phyloP scores from a whole-genome alignment of 208 protist species.

The Trypanosoma caninum region DNA sequence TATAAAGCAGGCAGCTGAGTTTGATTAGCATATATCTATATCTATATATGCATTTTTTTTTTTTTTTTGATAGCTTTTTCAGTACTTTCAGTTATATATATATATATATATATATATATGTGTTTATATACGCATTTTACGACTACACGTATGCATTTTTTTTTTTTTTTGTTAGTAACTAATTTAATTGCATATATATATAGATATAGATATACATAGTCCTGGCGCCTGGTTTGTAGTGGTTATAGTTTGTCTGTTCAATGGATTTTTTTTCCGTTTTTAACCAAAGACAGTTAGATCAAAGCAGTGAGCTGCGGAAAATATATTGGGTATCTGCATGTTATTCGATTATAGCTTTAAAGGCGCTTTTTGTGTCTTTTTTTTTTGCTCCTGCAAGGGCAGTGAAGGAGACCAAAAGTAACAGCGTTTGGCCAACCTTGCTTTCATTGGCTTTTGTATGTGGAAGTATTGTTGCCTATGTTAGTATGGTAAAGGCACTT shows the following conservation, averaged over 20 bases:
- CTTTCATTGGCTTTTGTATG: slow-evolving; percentile 10
- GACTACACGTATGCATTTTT: neutral
- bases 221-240: neutral
- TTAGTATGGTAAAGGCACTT: slow-evolving; percentile 26
- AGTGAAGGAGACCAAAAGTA: neutral
- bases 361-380: slow-evolving; percentile 12
- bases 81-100: no score
- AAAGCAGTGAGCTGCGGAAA: slow-evolving; percentile 32
- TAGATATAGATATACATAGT: no score
- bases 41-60: no score
- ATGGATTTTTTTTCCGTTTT: slow-evolving; percentile 52
- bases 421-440: neutral
- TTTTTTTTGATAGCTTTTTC: no score
- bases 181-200: no score
- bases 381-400: neutral
- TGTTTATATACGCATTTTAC: no score
- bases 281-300: slow-evolving; percentile 33
- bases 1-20: no score
- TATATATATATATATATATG: no score
- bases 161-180: no score
- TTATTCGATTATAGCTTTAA: slow-evolving; percentile 13
- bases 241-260: no score
- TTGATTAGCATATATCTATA: no score
- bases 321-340: slow-evolving; percentile 22
- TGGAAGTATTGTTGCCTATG: slow-evolving; percentile 12